Percentiles rank a stretch among this genome's conserved stretches.
phyloP scores from a whole-genome alignment of 768 basidiomycete genomes.

The Lyophyllum semitale region DNA sequence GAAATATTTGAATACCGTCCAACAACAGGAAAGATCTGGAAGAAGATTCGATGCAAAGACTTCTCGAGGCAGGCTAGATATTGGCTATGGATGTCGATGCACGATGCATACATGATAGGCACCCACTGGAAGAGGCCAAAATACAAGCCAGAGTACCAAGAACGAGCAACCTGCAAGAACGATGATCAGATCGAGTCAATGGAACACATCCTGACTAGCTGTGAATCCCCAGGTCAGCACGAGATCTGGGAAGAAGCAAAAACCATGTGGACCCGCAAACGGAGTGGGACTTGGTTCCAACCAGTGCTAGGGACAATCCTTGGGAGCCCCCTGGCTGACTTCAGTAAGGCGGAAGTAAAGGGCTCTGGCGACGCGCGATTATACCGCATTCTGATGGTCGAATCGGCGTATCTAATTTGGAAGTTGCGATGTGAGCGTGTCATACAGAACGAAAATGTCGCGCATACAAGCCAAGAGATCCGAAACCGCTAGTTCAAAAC shows the following conservation, averaged over 20 bases:
- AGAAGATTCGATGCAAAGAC: too few relatives aligned
- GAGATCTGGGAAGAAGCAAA: neutral
- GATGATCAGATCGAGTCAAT: neutral
- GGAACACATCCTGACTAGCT: slow-evolving; percentile 4
- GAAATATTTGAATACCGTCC: too few relatives aligned
- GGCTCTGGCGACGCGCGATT: neutral
- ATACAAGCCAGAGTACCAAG: too few relatives aligned
- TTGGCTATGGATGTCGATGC: too few relatives aligned
- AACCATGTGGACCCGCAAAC: neutral
- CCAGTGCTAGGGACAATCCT: neutral
- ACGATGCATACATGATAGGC: too few relatives aligned
- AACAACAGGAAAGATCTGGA: too few relatives aligned
- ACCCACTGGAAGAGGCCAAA: too few relatives aligned
- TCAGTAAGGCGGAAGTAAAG: neutral
- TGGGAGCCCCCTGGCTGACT: neutral
- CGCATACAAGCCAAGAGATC: neutral
- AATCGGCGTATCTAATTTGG: slow-evolving; percentile 1
- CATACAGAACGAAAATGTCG: neutral
- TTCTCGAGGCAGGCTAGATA: too few relatives aligned
- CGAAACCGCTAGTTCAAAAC: neutral
- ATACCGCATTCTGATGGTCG: neutral
- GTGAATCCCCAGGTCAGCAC: neutral
- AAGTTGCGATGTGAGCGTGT: neutral
- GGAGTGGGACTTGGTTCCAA: neutral
- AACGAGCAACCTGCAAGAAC: too few relatives aligned